Conservation (phyloP, 75 land plant genomes). For the Cunninghamia lanceolata region DNA sequence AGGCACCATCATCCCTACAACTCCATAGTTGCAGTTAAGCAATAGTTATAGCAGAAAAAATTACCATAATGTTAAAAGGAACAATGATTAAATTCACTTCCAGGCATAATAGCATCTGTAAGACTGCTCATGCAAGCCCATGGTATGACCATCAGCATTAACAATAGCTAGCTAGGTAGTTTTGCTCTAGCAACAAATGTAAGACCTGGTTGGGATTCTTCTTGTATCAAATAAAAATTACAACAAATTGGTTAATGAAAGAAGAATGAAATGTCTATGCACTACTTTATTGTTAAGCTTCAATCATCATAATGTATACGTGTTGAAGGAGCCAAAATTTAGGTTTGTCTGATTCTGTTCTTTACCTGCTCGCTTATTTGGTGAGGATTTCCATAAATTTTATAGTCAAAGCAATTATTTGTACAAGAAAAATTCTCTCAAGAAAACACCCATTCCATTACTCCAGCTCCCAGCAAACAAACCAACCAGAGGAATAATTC, state of each 20-base stretch:
- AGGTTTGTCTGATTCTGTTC: neutral
- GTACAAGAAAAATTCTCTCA: neutral
- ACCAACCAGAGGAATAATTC: neutral
- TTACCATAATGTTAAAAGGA: neutral
- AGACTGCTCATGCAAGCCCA: neutral
- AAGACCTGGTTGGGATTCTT: neutral
- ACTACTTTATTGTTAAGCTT: neutral
- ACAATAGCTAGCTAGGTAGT: neutral
- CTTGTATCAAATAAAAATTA: neutral
- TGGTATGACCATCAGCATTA: neutral
- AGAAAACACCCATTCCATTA: neutral
- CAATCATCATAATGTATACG: neutral
- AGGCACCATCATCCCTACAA: no score
- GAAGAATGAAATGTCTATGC: neutral
- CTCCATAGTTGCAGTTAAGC: neutral
- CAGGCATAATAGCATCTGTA: neutral
- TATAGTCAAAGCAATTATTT: neutral
- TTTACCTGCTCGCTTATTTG: neutral
- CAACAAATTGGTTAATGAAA: neutral
- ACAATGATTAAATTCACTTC: neutral
- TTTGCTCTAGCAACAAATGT: neutral
- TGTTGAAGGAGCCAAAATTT: neutral
- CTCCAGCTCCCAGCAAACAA: neutral
- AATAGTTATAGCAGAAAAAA: neutral
- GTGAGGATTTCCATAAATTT: neutral